Conservation (phyloP, 2,329 filamentous ascomycete genomes). For the Sporothrix dimorphospora region DNA sequence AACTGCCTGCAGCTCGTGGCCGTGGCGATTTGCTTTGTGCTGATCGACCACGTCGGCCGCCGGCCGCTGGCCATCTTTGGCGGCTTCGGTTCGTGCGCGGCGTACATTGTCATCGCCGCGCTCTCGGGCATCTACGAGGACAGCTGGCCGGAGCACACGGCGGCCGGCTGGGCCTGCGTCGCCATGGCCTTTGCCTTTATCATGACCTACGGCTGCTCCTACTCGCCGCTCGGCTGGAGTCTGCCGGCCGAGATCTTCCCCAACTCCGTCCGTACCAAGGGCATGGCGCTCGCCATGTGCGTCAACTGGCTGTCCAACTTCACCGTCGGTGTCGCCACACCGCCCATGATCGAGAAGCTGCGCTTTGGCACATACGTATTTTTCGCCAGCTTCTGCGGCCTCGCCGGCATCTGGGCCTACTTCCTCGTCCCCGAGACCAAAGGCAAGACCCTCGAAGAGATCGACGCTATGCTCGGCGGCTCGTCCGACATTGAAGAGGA, state of each 20-base stretch:
- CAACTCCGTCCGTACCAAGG: constrained; percentile 61
- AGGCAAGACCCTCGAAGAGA: constrained; percentile 29
- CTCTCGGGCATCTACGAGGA: too few species aligned
- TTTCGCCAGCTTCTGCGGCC: background rate
- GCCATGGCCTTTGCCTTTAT: background rate
- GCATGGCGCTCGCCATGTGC: constrained; percentile 65
- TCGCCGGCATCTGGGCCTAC: constrained; percentile 14
- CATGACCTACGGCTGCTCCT: background rate
- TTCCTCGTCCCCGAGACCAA: constrained; percentile 28
- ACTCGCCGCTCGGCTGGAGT: constrained; percentile 33
- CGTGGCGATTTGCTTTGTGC: constrained; percentile 56
- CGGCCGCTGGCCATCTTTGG: constrained; percentile 54
- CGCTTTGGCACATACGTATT: background rate
- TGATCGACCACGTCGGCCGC: constrained; percentile 59
- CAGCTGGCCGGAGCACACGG: background rate
- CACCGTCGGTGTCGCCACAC: background rate
- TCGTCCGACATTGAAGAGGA: too few species aligned
- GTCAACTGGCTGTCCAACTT: constrained; percentile 65
- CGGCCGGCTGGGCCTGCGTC: background rate
- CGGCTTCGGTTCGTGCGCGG: constrained; percentile 35
- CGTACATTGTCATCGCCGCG: background rate
- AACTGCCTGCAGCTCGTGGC: constrained; percentile 64
- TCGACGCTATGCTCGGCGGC: constrained; percentile 35
- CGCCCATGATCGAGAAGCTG: background rate
- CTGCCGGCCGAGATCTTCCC: constrained; percentile 65